phyloP scores from a whole-genome alignment of 192 early-diverging fungal genomes.

The Podochytrium sp. region DNA sequence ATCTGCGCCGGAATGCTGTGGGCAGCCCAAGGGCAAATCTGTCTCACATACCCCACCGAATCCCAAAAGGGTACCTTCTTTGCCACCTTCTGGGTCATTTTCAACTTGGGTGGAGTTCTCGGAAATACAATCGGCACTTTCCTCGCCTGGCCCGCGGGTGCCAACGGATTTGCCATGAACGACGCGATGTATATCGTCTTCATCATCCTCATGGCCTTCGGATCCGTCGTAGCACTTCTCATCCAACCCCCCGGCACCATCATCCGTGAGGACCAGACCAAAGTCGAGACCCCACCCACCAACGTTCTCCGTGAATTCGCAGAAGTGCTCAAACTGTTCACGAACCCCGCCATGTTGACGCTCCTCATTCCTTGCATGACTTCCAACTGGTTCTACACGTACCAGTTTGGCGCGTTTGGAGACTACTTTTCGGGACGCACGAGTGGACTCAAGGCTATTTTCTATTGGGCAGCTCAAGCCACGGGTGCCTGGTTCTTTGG shows the following conservation, averaged over 20 bases:
- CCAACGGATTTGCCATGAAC: conserved; percentile 47
- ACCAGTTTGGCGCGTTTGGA: conserved; percentile 56
- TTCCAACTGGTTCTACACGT: conserved; percentile 84
- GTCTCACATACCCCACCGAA: no score
- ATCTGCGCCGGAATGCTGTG: no score
- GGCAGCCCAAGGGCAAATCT: no score
- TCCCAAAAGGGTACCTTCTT: no score
- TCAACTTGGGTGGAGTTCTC: conserved; percentile 79
- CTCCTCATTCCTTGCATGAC: conserved; percentile 63
- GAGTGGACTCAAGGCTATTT: background rate
- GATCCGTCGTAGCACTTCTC: conserved; percentile 47
- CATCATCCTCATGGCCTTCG: conserved; percentile 57
- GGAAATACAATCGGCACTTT: conserved; percentile 75
- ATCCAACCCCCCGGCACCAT: conserved; percentile 64
- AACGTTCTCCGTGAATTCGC: no score
- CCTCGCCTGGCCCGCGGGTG: conserved; percentile 66
- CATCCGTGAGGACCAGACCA: no score
- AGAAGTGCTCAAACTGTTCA: no score
- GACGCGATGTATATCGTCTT: conserved; percentile 76
- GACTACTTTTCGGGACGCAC: background rate
- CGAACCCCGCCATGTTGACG: conserved; percentile 66
- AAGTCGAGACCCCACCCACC: no score
- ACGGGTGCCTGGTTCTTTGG: conserved; percentile 1
- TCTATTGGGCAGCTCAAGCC: background rate
- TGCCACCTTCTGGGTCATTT: no score